phyloP scores from a whole-genome alignment of 2,329 filamentous ascomycete genomes.

The Fusarium guadeloupense region DNA sequence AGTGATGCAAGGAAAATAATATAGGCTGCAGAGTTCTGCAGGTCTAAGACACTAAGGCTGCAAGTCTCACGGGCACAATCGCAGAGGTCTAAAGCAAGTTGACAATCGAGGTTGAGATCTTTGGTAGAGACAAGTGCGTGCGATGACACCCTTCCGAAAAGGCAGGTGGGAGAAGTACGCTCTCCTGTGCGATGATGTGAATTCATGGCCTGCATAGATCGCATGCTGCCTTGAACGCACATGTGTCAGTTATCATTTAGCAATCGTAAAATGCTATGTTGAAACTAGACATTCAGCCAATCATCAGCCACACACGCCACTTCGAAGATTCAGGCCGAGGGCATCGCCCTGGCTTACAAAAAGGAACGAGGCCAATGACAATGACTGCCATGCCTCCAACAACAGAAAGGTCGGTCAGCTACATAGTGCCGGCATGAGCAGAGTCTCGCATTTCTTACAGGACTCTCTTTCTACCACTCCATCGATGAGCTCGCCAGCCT shows the following conservation, averaged over 20 bases:
- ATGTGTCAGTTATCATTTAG: slow-evolving; percentile 19
- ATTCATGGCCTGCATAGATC: slow-evolving; percentile 33
- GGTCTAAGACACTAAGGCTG: slow-evolving; percentile 47
- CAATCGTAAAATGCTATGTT: no score
- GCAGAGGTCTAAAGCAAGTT: slow-evolving; percentile 37
- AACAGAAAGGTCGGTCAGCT: no score
- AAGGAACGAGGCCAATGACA: no score
- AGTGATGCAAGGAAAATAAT: slow-evolving; percentile 50
- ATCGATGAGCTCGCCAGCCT: no score
- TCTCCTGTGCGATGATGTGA: slow-evolving; percentile 30
- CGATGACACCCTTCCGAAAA: slow-evolving; percentile 37
- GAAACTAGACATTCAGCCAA: no score
- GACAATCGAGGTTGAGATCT: slow-evolving; percentile 44
- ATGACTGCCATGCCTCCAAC: no score
- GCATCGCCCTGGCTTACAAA: no score
- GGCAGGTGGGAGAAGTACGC: slow-evolving; percentile 37
- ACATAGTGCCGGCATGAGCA: no score
- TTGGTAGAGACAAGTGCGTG: slow-evolving; percentile 31
- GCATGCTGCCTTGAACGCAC: slow-evolving; percentile 16
- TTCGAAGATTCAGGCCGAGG: no score
- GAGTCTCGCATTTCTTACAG: no score
- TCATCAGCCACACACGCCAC: no score
- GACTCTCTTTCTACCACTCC: no score
- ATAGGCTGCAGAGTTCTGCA: slow-evolving; percentile 44
- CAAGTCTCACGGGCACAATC: slow-evolving; percentile 46